A percentile compares a stretch with the other conserved stretches of the same genome.
These are phyloP conservation scores for Lasiodiplodia sp. DNA, from an alignment of 2,329 filamentous ascomycete species.

Conservation along the genomic window DNA sequence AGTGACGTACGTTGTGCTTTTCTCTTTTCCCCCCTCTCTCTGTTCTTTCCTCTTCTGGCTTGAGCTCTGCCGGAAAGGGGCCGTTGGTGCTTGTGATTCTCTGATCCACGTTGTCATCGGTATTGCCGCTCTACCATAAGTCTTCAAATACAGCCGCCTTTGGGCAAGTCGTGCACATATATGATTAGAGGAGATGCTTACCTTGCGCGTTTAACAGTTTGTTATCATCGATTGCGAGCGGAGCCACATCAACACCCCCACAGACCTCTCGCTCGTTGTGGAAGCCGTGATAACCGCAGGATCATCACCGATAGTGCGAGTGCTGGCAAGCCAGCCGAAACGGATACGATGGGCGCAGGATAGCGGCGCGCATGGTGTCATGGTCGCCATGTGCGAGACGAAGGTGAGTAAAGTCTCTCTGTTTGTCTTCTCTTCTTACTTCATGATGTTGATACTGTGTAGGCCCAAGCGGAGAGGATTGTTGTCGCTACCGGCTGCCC, in stretches of 20 bases:
- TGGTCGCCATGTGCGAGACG: constrained; percentile 22
- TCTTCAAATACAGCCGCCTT: neutral
- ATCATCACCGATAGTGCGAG: constrained; percentile 3
- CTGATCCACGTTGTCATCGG: neutral
- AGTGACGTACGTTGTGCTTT: constrained; percentile 6
- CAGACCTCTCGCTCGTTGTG: constrained; percentile 4
- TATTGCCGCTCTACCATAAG: neutral
- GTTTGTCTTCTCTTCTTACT: neutral
- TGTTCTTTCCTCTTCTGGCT: neutral
- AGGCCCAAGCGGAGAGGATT: constrained; percentile 1
- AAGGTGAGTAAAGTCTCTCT: neutral
- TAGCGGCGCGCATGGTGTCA: constrained; percentile 12
- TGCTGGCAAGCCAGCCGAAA: constrained; percentile 9
- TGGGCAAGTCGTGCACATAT: neutral
- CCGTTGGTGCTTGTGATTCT: neutral
- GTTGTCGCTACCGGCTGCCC: constrained; percentile 17
- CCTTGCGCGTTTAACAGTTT: neutral
- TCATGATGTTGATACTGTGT: neutral
- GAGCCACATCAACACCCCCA: neutral
- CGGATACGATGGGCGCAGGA: constrained; percentile 13
- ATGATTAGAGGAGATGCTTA: neutral
- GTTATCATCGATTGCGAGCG: constrained; percentile 22
- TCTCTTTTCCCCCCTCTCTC: neutral
- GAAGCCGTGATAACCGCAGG: neutral
- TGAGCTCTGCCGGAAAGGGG: neutral